A percentile compares a stretch with the other conserved stretches of the same genome.
These are phyloP conservation scores for Laburnicola sp. DNA, from an alignment of 2,329 filamentous ascomycete species.

Conservation along the genomic window DNA sequence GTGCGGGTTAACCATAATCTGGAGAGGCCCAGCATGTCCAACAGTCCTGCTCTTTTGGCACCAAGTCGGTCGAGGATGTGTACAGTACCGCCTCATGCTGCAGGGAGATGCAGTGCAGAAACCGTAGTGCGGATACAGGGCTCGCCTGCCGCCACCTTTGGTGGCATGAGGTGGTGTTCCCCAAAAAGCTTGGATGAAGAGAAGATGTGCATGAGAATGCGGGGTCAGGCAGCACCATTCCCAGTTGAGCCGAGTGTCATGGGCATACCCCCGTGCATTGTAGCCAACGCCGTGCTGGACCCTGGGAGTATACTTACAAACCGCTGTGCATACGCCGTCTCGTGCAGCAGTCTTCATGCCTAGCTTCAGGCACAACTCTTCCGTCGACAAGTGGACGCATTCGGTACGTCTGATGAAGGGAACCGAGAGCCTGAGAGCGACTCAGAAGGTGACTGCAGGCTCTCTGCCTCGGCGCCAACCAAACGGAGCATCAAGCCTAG, in stretches of 20 bases:
- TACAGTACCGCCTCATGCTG: neutral
- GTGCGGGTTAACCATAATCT: neutral
- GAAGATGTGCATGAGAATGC: slow-evolving; percentile 39
- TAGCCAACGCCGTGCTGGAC: slow-evolving; percentile 20
- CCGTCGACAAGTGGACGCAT: slow-evolving; percentile 10
- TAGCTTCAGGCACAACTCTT: slow-evolving; percentile 33
- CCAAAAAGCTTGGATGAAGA: slow-evolving; percentile 32
- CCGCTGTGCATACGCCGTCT: slow-evolving; percentile 12
- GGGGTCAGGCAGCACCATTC: slow-evolving; percentile 37
- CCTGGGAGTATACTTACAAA: slow-evolving; percentile 10
- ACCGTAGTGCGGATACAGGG: slow-evolving; percentile 10
- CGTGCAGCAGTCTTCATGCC: slow-evolving; percentile 22
- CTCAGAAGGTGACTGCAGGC: slow-evolving; percentile 25
- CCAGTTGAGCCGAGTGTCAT: slow-evolving; percentile 21
- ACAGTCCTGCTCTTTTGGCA: neutral
- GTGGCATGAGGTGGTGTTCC: slow-evolving; percentile 28
- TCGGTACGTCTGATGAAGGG: slow-evolving; percentile 11
- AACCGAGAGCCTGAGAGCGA: slow-evolving; percentile 21
- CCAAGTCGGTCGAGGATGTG: neutral
- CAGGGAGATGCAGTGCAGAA: slow-evolving; percentile 9
- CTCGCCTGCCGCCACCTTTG: slow-evolving; percentile 19
- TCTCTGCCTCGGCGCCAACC: slow-evolving; percentile 15
- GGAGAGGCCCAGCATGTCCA: neutral
- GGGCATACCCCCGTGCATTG: slow-evolving; percentile 27
- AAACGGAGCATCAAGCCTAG: slow-evolving; percentile 21